Base-by-base conservation (phyloP, 2,329 filamentous ascomycete genomes). In the Xylariaceae sp. region DNA sequence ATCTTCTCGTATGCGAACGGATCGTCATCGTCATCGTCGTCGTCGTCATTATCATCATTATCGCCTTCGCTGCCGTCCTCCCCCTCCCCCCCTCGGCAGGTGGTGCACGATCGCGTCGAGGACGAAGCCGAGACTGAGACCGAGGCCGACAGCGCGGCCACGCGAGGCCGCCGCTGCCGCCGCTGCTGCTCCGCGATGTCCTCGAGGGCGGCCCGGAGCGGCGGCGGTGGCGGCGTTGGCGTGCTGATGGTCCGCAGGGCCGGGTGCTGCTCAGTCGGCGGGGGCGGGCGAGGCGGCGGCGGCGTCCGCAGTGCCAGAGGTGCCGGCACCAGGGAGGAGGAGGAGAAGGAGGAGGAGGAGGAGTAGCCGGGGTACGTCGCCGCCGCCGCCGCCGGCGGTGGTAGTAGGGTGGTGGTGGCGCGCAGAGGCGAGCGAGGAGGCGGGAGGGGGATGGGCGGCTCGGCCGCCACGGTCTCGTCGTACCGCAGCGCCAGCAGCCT, bases 391-490 rank as follows among this genome's bases (percentile, higher is more conserved):
- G 7, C 13, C 8, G 25, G 14, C 13, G 15, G n/a, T 16, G 29
- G 13, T 5, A 16, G 42, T 29, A 46, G 47, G 34, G 40, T 57
- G 35, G 46, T 44, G 11, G 46, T 44, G 12, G 44, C 46, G 31
- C 47, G 40, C 57, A 60, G 40, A 54, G 53, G 44, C 55, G 60
- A 51, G 56, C 63, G 49, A 61, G 60, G 41, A 29, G 67, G 64
- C 31, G 65, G 56, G 38, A 75, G 55, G 29, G 68, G 67, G 42
- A 77, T 72, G 22, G 75, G 76, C 38, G 70, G 70, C 53, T 72
- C 68, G 30, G 70, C 70, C 46, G 71, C 66, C 32, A 68, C 59
- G 22, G 72, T 75, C 55, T 78, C 68, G 50, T 80, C 76, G 59
- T 80, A 80, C 37, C 72, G 70, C 35, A 80, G 50, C 30, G 67